phyloP scores from a whole-genome alignment of 2,329 filamentous ascomycete species.

The Colletotrichum sp. region DNA sequence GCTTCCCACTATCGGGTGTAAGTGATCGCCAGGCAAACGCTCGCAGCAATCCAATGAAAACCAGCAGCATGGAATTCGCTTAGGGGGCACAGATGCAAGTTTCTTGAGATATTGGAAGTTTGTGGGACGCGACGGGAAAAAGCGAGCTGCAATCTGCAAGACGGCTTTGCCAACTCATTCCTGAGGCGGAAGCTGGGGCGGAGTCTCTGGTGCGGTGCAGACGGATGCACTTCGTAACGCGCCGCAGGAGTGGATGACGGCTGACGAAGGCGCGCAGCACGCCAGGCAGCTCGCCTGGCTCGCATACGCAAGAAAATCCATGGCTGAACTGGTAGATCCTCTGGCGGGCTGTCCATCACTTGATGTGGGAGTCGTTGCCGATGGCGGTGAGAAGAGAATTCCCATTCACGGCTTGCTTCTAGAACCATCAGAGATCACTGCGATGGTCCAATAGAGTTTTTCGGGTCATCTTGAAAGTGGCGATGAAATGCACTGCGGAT shows the following conservation, averaged over 20 bases:
- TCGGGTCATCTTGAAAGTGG: not conserved
- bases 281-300: not conserved
- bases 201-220: not conserved
- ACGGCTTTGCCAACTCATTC: not conserved
- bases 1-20: not conserved
- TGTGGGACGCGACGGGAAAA: not conserved
- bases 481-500: not conserved
- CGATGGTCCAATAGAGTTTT: not conserved
- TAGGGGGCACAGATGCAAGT: not conserved
- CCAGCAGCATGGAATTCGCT: not conserved
- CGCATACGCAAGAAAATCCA: not conserved
- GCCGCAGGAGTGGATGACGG: not conserved
- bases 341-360: not conserved
- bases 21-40: not conserved
- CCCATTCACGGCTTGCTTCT: not conserved
- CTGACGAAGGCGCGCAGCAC: constrained; percentile 3
- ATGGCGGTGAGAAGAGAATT: constrained; percentile 6
- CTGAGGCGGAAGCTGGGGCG: not conserved
- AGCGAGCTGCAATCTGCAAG: not conserved
- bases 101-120: not conserved
- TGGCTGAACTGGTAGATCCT: not conserved
- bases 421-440: not conserved
- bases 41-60: not conserved
- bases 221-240: not conserved
- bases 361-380: not conserved